A percentile compares a stretch with the other conserved stretches of the same genome.
Evolutionary conservation across 306 rosid species (phyloP).

Genomic region (Cercis canadensis): DNA sequence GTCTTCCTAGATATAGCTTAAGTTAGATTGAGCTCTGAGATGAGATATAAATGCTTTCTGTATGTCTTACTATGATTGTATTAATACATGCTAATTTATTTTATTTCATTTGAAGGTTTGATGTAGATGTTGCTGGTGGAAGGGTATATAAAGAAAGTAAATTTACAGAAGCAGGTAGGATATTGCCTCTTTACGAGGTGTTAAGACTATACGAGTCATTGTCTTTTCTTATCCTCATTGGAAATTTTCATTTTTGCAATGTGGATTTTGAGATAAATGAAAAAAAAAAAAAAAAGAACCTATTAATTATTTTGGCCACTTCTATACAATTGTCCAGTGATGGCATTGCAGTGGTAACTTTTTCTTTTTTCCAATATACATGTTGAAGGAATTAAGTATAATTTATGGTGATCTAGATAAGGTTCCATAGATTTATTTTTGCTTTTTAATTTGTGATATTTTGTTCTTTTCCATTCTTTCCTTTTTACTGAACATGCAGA

Average conservation of each 20-base stretch:
- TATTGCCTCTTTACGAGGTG: slow-evolving; percentile 13
- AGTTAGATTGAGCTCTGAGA: not conserved
- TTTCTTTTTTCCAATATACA: not conserved
- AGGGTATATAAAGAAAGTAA: slow-evolving; percentile 84
- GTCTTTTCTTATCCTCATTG: slow-evolving; percentile 3
- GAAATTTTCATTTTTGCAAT: slow-evolving; percentile 5
- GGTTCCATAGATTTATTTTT: slow-evolving; percentile 16
- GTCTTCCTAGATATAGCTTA: slow-evolving; percentile 1
- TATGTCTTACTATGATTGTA: slow-evolving; percentile 17
- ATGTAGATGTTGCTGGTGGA: slow-evolving; percentile 96
- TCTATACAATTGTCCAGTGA: not conserved
- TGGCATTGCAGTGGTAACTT: not conserved
- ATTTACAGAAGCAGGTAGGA: slow-evolving; percentile 79
- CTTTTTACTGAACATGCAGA: slow-evolving; percentile 20
- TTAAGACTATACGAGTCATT: slow-evolving; percentile 20
- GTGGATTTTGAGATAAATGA: not conserved
- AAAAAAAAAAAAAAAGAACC: not conserved
- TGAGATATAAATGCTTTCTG: slow-evolving; percentile 17
- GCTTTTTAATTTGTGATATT: not conserved
- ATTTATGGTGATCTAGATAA: slow-evolving; percentile 10
- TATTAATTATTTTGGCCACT: not conserved
- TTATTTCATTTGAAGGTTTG: slow-evolving; percentile 68
- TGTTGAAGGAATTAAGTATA: not conserved
- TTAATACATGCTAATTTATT: slow-evolving; percentile 7
- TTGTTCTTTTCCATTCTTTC: slow-evolving; percentile 22